A percentile compares a stretch with the other conserved stretches of the same genome.
Conservation (phyloP, 208 protist genomes). For the Leishmania lainsoni region DNA sequence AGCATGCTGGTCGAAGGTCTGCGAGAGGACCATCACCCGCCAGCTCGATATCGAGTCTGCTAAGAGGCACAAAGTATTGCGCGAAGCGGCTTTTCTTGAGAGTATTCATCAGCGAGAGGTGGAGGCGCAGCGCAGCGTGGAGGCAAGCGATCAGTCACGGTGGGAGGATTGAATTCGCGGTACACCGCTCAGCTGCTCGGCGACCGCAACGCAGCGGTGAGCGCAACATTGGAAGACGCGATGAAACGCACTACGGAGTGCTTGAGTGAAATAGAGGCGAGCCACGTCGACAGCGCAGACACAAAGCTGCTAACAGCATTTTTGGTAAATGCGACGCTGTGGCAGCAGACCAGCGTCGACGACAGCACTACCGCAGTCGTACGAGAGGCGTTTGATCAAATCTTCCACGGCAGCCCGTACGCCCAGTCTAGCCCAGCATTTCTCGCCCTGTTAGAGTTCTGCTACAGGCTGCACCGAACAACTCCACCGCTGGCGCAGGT, state of each 20-base stretch:
- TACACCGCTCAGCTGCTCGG: conserved; percentile 25
- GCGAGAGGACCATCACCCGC: conserved; percentile 64
- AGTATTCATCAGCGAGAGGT: conserved; percentile 48
- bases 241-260: conserved; percentile 31
- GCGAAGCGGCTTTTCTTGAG: conserved; percentile 53
- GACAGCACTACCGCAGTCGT: neutral
- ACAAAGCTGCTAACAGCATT: conserved; percentile 43
- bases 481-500: conserved; percentile 26
- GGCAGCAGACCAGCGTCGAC: neutral
- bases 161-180: conserved; percentile 43
- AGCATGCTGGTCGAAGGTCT: conserved; percentile 76
- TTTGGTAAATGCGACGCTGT: conserved; percentile 26
- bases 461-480: conserved; percentile 26
- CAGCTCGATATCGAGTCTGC: conserved; percentile 58
- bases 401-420: conserved; percentile 41
- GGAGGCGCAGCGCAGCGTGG: conserved; percentile 43
- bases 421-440: conserved; percentile 29
- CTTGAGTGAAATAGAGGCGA: conserved; percentile 43
- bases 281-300: conserved; percentile 33
- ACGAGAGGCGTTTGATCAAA: conserved; percentile 38
- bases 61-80: conserved; percentile 29
- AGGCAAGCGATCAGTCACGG: conserved; percentile 59
- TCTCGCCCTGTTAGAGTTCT: conserved; percentile 32
- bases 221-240: conserved; percentile 37
- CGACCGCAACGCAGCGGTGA: conserved; percentile 28